Percentiles rank a stretch among this genome's conserved stretches.
Conservation (phyloP, 192 early-diverging fungal genomes). For the Backusella luteola region DNA sequence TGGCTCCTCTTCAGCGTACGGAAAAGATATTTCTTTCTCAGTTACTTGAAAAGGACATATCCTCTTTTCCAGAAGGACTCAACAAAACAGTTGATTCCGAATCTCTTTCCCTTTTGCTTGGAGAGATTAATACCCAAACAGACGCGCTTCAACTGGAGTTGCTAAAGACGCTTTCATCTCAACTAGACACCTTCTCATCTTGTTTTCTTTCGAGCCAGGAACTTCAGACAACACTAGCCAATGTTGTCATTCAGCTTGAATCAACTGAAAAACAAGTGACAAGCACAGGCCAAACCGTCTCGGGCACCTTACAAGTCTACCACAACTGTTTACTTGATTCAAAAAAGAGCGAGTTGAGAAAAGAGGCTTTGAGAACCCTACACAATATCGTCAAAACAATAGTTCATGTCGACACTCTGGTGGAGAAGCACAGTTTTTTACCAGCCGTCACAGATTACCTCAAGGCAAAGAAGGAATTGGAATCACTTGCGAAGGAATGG, state of each 20-base stretch:
- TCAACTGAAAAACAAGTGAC: background rate
- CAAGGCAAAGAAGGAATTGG: background rate
- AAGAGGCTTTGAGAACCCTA: background rate
- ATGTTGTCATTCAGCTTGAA: background rate
- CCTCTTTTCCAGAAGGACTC: background rate
- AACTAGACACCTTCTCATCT: conserved; percentile 14
- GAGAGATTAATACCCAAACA: background rate
- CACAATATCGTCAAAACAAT: background rate
- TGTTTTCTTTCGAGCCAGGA: background rate
- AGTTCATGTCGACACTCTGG: background rate
- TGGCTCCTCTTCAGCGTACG: conserved; percentile 7
- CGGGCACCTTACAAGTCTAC: background rate
- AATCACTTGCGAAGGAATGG: background rate
- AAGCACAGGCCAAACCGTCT: background rate
- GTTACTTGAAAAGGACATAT: background rate
- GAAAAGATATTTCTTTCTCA: conserved; percentile 13
- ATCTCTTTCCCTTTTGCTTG: conserved; percentile 6
- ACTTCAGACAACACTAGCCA: background rate
- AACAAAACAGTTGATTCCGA: conserved; percentile 1
- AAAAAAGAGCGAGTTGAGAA: background rate
- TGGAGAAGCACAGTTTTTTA: background rate
- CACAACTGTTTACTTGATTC: background rate
- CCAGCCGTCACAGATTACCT: background rate
- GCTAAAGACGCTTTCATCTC: background rate
- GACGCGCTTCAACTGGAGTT: conserved; percentile 17